A percentile compares a stretch with the other conserved stretches of the same genome.
These are phyloP conservation scores for Ascochyta koolunga DNA, from an alignment of 2,329 filamentous ascomycete species.

Conservation along the genomic window DNA sequence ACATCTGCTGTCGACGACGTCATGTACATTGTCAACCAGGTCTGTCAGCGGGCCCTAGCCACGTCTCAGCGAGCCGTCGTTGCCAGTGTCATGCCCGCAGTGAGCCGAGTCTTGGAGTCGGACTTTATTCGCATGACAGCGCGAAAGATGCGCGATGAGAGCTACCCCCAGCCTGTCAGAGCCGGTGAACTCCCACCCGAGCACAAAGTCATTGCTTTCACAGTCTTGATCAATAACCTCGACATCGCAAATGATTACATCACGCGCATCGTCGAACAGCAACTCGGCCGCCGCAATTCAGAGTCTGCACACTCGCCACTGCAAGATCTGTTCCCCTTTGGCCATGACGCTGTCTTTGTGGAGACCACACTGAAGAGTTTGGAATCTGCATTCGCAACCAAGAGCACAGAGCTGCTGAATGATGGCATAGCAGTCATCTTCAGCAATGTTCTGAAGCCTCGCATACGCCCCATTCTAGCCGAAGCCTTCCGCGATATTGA, in stretches of 20 bases:
- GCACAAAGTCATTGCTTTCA: conserved; percentile 84
- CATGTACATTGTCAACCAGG: conserved; percentile 97
- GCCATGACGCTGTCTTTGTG: conserved; percentile 74
- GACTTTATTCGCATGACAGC: conserved; percentile 98
- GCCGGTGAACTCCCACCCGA: conserved; percentile 86
- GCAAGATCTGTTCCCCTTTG: conserved; percentile 76
- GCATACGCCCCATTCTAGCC: conserved; percentile 80
- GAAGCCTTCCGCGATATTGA: conserved; percentile 93
- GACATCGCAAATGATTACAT: conserved; percentile 93
- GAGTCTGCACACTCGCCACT: conserved; percentile 50
- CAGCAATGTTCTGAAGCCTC: conserved; percentile 82
- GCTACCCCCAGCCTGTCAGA: conserved; percentile 79
- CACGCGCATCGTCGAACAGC: conserved; percentile 77
- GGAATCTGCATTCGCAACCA: conserved; percentile 73
- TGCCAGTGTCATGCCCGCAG: conserved; percentile 75
- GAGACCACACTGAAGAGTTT: conserved; percentile 71
- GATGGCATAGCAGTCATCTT: conserved; percentile 88
- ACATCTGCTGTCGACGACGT: conserved; percentile 96
- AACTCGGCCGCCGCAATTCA: conserved; percentile 54
- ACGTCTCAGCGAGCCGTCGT: conserved; percentile 84
- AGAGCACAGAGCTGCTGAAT: conserved; percentile 79
- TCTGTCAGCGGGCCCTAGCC: conserved; percentile 82
- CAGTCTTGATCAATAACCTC: conserved; percentile 93
- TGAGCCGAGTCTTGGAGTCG: conserved; percentile 79
- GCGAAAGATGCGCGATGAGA: conserved; percentile 95